Evolutionary conservation across 2,329 filamentous ascomycete species (phyloP), one percentile per base, ranked within the genome.

Genomic region (Dactylella cylindrospora): DNA sequence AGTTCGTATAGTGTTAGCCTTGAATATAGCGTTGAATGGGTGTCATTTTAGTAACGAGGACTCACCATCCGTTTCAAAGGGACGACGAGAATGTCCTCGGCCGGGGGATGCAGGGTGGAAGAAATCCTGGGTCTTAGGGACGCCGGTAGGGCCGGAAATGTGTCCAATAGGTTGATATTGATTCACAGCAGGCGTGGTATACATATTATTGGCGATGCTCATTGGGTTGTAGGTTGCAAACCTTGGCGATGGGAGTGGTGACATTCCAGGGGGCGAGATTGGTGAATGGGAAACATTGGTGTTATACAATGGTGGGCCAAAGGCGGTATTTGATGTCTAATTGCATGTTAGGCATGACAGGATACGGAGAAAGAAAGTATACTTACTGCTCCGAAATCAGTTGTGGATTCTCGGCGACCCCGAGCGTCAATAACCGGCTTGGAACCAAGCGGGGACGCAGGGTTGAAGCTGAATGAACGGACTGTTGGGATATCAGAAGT

Each of bases 401-500:
- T 50, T 13, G 66, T 64, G 9, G 66, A 65, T 17, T 69, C 67
- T 32, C 68, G 66, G 3, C 55, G 60, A 36, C 67, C 64, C 8
- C 66, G 65, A 32, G 60, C 36, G 19, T 66, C 59, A 43, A 67
- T 49, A 35, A 60, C 57, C 12, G 60, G 55, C 22, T 66, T 61
- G 31, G 50, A 61, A 22, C 71, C 64, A 6, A 68, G 71, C 26
- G 72, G 72, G 49, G 74, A 70, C 51, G 73, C 70, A 40, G 79
- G 75, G 43, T 77, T 73, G 40, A 75, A 78, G 50, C 80, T 79
- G 49, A 80, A 77, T 67, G 79, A 85, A 79, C 93, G 95, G 70
- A 90, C 77, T 5, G 90, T 94, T 3, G 90, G 87, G 15, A 96
- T 79, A 70, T 97, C 90, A 72, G 86, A 93, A 49, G 88, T 84